phyloP scores from a whole-genome alignment of 2,329 filamentous ascomycete species.

The Aspergillus amoenus region DNA sequence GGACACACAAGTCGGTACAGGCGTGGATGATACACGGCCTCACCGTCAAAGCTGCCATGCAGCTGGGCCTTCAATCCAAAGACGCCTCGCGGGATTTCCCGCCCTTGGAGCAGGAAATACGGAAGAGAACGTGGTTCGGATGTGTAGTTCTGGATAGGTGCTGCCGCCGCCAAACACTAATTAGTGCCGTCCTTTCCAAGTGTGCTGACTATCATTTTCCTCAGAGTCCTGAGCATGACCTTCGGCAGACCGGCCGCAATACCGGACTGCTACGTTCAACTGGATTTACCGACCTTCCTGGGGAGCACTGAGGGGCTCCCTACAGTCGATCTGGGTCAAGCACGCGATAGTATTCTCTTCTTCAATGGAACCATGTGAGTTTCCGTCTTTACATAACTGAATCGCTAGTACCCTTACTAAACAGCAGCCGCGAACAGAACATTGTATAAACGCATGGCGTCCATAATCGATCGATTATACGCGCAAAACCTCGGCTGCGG shows the following conservation, averaged over 20 bases:
- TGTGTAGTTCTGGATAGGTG: constrained; percentile 50
- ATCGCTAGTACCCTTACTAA: too few species aligned
- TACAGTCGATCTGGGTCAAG: too few species aligned
- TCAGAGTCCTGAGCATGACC: constrained; percentile 51
- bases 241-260: constrained; percentile 52
- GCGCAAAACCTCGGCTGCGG: constrained; percentile 46
- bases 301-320: not conserved
- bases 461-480: constrained; percentile 44
- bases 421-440: too few species aligned
- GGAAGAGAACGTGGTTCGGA: constrained; percentile 52
- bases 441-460: too few species aligned
- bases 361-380: constrained; percentile 24
- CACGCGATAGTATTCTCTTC: not conserved
- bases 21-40: constrained; percentile 55
- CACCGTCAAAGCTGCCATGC: constrained; percentile 36
- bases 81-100: constrained; percentile 38
- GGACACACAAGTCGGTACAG: constrained; percentile 54
- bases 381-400: too few species aligned
- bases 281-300: constrained; percentile 32
- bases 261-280: constrained; percentile 44
- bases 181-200: too few species aligned
- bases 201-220: not conserved
- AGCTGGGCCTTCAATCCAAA: constrained; percentile 53
- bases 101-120: constrained; percentile 47
- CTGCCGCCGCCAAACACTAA: not conserved